A percentile compares a stretch with the other conserved stretches of the same genome.
These are phyloP conservation scores for Cladochytrium tenue DNA, from an alignment of 371 early-diverging fungal genomes.

Conservation along the genomic window DNA sequence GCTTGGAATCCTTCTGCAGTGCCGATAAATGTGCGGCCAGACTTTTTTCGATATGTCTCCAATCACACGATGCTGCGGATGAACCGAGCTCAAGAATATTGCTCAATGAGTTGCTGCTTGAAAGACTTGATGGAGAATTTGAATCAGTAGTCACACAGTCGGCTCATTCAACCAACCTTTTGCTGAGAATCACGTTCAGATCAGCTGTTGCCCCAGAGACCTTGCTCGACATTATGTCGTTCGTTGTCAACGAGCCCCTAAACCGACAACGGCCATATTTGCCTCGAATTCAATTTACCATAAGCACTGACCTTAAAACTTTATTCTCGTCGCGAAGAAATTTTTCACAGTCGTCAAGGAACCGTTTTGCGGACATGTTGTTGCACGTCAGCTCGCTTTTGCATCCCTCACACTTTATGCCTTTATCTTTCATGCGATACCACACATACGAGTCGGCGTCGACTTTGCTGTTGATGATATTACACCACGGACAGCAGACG, in stretches of 20 bases:
- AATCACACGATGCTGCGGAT: neutral
- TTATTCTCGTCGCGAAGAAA: neutral
- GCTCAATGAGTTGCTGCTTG: neutral
- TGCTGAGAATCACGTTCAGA: constrained; percentile 11
- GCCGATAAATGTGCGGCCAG: constrained; percentile 4
- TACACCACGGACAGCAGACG: constrained; percentile 26
- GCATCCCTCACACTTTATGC: constrained; percentile 16
- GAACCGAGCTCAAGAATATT: neutral
- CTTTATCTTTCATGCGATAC: constrained; percentile 22
- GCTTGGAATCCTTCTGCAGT: neutral
- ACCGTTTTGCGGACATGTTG: constrained; percentile 23
- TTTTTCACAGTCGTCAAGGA: constrained; percentile 13
- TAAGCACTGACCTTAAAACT: neutral
- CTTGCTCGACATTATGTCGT: constrained; percentile 11
- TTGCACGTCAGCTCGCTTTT: constrained; percentile 3
- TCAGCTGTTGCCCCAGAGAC: constrained; percentile 14
- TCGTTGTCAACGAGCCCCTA: constrained; percentile 19
- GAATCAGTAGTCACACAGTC: neutral
- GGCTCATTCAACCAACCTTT: neutral
- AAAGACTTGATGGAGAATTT: no score
- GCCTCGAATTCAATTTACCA: neutral
- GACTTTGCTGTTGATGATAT: neutral
- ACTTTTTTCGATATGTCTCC: constrained; percentile 13
- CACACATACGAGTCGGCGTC: constrained; percentile 10
- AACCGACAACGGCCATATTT: neutral